Evolutionary conservation across 163 green algal species (phyloP).

Genomic region (Smithsoniella earleae): DNA sequence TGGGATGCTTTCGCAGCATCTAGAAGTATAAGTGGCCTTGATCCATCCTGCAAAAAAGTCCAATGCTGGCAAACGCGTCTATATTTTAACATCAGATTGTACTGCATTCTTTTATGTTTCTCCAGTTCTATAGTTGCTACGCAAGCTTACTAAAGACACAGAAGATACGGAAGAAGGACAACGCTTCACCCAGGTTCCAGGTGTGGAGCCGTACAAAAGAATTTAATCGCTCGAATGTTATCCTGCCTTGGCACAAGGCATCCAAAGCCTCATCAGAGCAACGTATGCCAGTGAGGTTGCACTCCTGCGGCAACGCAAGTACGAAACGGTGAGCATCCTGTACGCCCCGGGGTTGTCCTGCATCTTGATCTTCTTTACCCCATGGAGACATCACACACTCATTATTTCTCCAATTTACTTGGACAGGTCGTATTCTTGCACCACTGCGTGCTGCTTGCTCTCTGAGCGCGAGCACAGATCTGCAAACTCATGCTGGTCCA

Average conservation of each 20-base stretch:
- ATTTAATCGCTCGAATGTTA: neutral
- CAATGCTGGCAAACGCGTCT: neutral
- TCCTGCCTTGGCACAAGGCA: neutral
- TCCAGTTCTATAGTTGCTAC: no score
- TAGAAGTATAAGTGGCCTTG: constrained; percentile 57
- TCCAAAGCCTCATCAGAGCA: constrained; percentile 10
- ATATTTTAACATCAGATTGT: neutral
- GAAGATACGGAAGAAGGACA: no score
- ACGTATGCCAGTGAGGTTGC: constrained; percentile 46
- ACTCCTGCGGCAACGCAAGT: constrained; percentile 45
- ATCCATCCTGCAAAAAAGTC: neutral
- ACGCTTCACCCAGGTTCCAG: no score
- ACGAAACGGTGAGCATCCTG: neutral
- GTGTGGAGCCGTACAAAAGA: neutral
- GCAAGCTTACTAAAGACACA: no score
- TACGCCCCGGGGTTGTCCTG: neutral
- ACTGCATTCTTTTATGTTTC: neutral
- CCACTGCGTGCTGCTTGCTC: neutral
- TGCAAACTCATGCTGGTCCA: neutral
- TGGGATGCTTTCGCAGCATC: constrained; percentile 72
- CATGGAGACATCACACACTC: neutral
- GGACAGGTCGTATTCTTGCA: neutral
- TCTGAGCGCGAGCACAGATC: neutral
- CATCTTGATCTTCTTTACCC: neutral
- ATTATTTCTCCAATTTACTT: neutral